Conservation (phyloP, 106 monocot genomes). For the Amphibolis antarctica region DNA sequence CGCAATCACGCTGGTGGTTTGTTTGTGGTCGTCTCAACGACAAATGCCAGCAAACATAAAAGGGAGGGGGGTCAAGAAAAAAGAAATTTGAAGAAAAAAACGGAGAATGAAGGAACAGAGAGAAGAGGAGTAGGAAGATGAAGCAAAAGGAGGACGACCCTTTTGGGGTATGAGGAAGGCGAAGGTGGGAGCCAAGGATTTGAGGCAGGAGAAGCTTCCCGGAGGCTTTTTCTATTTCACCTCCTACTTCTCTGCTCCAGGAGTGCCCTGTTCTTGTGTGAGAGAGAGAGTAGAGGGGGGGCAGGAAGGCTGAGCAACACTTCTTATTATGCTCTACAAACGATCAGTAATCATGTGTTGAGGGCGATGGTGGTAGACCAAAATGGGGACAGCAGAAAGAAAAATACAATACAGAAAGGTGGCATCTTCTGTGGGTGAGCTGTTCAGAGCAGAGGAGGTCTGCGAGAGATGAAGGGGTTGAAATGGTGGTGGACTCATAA, state of each 20-base stretch:
- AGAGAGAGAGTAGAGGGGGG: neutral
- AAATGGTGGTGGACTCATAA: no score
- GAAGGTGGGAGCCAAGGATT: neutral
- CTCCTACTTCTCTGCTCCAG: neutral
- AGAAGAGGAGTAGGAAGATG: neutral
- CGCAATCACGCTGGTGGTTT: conserved; percentile 13
- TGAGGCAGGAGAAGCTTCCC: conserved; percentile 5
- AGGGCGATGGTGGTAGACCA: neutral
- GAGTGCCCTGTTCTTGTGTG: neutral
- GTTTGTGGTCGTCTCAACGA: neutral
- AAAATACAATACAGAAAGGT: no score
- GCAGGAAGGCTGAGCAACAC: neutral
- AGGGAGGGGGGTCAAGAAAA: no score
- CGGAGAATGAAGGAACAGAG: neutral
- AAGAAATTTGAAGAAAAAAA: no score
- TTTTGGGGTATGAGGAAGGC: neutral
- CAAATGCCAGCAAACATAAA: conserved; percentile 8
- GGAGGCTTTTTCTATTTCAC: neutral
- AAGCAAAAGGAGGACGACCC: neutral
- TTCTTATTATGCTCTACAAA: neutral
- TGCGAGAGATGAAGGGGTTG: no score
- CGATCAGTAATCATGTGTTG: neutral
- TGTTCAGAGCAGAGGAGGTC: no score
- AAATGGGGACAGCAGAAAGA: no score
- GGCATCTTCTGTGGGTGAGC: no score